Percentiles rank a stretch among this genome's conserved stretches.
phyloP scores from a whole-genome alignment of 441 rosid species.

The Biscutella laevigata region DNA sequence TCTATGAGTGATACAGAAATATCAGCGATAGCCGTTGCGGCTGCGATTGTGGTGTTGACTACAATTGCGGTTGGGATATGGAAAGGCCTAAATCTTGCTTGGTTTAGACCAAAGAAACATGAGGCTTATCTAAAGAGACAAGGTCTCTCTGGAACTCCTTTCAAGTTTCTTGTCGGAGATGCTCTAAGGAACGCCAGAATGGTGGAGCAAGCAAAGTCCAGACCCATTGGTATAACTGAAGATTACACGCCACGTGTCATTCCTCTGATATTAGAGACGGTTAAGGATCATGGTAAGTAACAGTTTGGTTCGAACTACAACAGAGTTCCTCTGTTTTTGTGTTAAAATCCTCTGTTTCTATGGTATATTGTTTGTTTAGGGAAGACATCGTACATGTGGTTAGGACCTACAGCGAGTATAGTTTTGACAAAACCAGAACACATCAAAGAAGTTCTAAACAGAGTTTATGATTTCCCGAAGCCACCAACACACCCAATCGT shows the following conservation, averaged over 20 bases:
- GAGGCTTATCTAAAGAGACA: conserved; percentile 27
- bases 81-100: conserved; percentile 19
- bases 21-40: conserved; percentile 7
- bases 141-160: conserved; percentile 26
- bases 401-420: conserved; percentile 29
- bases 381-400: conserved; percentile 25
- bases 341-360: conserved; percentile 4
- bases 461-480: conserved; percentile 25
- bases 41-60: neutral
- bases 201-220: conserved; percentile 18
- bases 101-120: conserved; percentile 30
- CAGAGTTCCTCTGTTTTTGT: conserved; percentile 8
- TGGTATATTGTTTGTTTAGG: conserved; percentile 15
- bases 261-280: conserved; percentile 14
- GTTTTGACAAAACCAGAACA: conserved; percentile 28
- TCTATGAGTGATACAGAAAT: conserved; percentile 1
- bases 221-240: conserved; percentile 17
- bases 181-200: neutral
- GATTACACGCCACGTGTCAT: conserved; percentile 16
- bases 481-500: conserved; percentile 16
- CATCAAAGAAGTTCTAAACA: conserved; percentile 31
- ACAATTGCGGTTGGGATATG: conserved; percentile 7
- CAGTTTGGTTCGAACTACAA: neutral
- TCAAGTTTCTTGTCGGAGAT: conserved; percentile 25
- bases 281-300: conserved; percentile 19